Evolutionary conservation across 331 rosid species (phyloP), one percentile per base, ranked within the genome.

Genomic region (Stylosanthes scabra): DNA sequence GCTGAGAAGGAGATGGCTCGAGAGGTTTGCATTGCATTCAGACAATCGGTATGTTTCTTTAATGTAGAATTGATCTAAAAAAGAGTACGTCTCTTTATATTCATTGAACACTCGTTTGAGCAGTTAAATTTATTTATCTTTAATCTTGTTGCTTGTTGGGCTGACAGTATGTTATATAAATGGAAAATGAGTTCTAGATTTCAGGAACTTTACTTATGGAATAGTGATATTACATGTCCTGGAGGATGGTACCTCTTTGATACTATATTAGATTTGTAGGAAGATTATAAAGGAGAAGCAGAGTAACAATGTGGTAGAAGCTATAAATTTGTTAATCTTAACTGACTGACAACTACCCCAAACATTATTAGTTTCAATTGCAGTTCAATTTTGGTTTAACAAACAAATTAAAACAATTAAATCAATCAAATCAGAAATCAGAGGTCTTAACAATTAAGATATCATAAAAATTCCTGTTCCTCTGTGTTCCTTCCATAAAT

Each of bases 1-100:
- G 74, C 80, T 34, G 99, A 95, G 86, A 95, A 95, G 87, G 93
- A 95, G 83, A 90, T 95, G 97, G 96, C 99, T 28, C 92, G 97
- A 83, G 95, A 92, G 29, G 99, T 95, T 67, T 92, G 96, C 87
- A 78, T 82, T 75, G 97, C 99, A 59, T 95, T 95, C 86, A 88
- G 92, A 76, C 99, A 95, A 92, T 82, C 85, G 92, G 99, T 95
- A 91, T 62, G 97, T 74, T 59, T 31, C 77, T 59, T 68, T 27
- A 56, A 60, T 68, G 49, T 70, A 67, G 69, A 66, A 62, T 46
- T 71, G 9, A 34, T 34, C 4, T 3, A 34, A 34, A 34, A 34
- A 34, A 31, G n/a, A 20, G 25, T 20, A 20, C 25, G 0, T 20
- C 25, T 20, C 25, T 20, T 20, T 20, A 20, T 20, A 20, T 20